Percentiles rank a stretch among this genome's conserved stretches.
Evolutionary conservation across 1,284 basidiomycete genomes (phyloP).

Genomic region (Tetrapyrgos nigripes): DNA sequence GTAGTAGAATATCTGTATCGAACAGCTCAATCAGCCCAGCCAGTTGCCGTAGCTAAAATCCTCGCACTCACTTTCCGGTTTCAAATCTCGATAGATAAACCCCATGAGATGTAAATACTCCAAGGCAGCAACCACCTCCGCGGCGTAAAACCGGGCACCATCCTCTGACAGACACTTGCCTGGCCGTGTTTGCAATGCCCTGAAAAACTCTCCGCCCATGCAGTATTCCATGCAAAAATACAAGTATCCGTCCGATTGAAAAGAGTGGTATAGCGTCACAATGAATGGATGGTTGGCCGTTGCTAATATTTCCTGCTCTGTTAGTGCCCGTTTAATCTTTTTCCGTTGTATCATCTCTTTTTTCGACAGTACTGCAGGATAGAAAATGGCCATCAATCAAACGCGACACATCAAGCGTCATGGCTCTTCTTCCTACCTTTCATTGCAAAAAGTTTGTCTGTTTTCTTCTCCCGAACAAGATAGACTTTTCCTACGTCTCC

Average conservation of each 20-base stretch:
- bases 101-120: conserved; percentile 99
- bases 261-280: conserved; percentile 96
- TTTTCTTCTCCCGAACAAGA: conserved; percentile 95
- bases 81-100: conserved; percentile 99
- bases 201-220: conserved; percentile 99
- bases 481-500: conserved; percentile 98
- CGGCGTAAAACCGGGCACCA: conserved; percentile 96
- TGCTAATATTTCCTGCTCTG: conserved; percentile 96
- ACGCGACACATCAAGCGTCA: conserved; percentile 21
- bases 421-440: conserved; percentile 70
- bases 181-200: conserved; percentile 92
- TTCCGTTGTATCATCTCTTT: conserved; percentile 99
- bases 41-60: background rate
- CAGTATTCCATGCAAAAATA: conserved; percentile 99
- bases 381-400: conserved; percentile 17
- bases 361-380: conserved; percentile 84
- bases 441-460: conserved; percentile 93
- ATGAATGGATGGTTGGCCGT: conserved; percentile 98
- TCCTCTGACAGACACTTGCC: conserved; percentile 97
- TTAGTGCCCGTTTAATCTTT: conserved; percentile 96
- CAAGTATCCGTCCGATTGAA: conserved; percentile 96
- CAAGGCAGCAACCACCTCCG: conserved; percentile 96
- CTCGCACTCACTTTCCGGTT: conserved; percentile 91
- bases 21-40: background rate
- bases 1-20: conserved; percentile 90